Evolutionary conservation across 305 asterid genomes (phyloP).

Genomic region (Nicotiana rustica): DNA sequence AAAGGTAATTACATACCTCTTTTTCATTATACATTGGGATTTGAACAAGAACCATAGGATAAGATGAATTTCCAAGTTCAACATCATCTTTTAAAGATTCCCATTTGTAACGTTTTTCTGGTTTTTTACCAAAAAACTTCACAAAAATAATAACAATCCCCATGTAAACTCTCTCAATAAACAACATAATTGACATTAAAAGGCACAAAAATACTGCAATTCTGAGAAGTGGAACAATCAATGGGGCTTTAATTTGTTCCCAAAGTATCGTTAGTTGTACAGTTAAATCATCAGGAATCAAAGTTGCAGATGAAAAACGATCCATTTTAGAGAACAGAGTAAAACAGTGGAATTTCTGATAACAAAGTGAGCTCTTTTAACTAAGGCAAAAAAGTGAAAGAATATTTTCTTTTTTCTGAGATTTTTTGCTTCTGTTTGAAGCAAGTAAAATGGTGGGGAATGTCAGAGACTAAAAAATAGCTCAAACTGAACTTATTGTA

Average conservation of each 20-base stretch:
- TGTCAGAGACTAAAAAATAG: slow-evolving; percentile 55
- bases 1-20: slow-evolving; percentile 42
- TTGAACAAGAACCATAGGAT: slow-evolving; percentile 57
- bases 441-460: slow-evolving; percentile 53
- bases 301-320: slow-evolving; percentile 31
- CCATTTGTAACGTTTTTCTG: slow-evolving; percentile 54
- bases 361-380: not conserved
- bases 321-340: slow-evolving; percentile 45
- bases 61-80: slow-evolving; percentile 48
- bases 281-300: slow-evolving; percentile 45
- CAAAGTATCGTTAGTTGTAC: slow-evolving; percentile 44
- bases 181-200: slow-evolving; percentile 52
- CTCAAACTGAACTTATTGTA: not conserved
- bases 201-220: slow-evolving; percentile 44
- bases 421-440: slow-evolving; percentile 60
- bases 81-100: slow-evolving; percentile 55
- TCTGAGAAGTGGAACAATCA: slow-evolving; percentile 49
- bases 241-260: slow-evolving; percentile 50
- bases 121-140: slow-evolving; percentile 46
- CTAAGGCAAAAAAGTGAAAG: slow-evolving; percentile 54
- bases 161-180: slow-evolving; percentile 54
- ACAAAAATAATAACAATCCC: slow-evolving; percentile 44
- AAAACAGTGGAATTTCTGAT: slow-evolving; percentile 17
- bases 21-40: slow-evolving; percentile 60
- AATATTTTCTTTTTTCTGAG: slow-evolving; percentile 37